Evolutionary conservation across 306 rosid species (phyloP), one percentile per base, ranked within the genome.

Genomic region (Mucuna pruriens): DNA sequence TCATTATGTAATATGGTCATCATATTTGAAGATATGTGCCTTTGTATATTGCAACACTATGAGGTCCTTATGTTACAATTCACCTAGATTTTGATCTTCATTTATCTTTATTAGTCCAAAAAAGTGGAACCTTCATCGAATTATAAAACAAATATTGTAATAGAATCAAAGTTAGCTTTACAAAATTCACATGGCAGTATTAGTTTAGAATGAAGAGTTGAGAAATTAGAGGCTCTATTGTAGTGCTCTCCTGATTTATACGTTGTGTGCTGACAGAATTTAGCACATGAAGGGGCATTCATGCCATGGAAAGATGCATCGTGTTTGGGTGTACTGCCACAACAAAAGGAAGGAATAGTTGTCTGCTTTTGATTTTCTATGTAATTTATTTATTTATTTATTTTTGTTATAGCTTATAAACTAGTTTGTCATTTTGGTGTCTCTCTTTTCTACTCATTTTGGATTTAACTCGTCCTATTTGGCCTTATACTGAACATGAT

Each of bases 241-340:
- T 13, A 34, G 0, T 69, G 25, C 9, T 52, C 26, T 65, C 58
- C 60, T 81, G 82, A 75, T 71, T 13, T 38, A 26, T 57, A 38
- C 1, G 11, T 2, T 58, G 1, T 25, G 44, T 82, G 26, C 5
- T 36, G 22, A 34, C 82, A 83, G 85, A 40, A 82, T 75, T 22
- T 46, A 16, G 9, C 85, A 44, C 68, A 66, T 55, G 66, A 82
- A 5, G 76, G 68, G 6, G 49, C 36, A 31, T 90, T 92, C 39
- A 25, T 13, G 74, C 97, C 97, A 62, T 91, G 94, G 95, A 73
- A 15, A 44, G 91, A 67, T 20, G 2, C 9, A 20, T 67, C 73
- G 9, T 40, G 81, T 73, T 73, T 87, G 87, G 70, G 74, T 40
- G 80, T 68, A 75, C 66, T 86, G 62, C 77, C 81, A 31, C 76